Evolutionary conservation across 2,329 filamentous ascomycete species (phyloP), one percentile per base, ranked within the genome.

Genomic region (Paraphaeosphaeria minitans): DNA sequence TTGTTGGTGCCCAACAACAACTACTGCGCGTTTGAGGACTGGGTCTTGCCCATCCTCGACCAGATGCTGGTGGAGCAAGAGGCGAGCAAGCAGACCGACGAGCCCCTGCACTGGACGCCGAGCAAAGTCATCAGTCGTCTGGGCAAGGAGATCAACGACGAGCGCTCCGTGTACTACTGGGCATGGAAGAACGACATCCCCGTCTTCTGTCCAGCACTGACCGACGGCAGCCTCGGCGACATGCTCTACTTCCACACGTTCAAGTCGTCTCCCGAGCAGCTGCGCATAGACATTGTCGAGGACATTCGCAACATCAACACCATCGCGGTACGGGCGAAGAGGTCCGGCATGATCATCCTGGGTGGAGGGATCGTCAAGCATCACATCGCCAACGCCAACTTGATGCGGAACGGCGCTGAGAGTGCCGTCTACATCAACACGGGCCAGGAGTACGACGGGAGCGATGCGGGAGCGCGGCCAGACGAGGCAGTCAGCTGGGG

Each of bases 211-310:
- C 95, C 95, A 0, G 95, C 95, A 6, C 81, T 99, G 68, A 99
- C 95, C 0, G 95, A 99, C 72, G 95, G 95, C 19, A 96, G 92
- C 68, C 80, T 99, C 21, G 95, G 95, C 5, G 95, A 99, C 77
- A 99, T 99, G 95, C 83, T 99, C 42, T 98, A 97, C 79, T 98
- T 99, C 77, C 94, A 99, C 80, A 96, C 93, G 0, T 99, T 93
- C 85, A 95, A 94, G 76, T 80, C 91, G 0, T 93, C 91, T 1
- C 94, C 94, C 3, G 80, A 82, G 60, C 90, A 94, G 76, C 83
- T 99, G 43, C 87, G 89, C 57, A 87, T 97, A 60, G 95, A 98
- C 75, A 92, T 98, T 58, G 92, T 97, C 22, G 91, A 96, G 71
- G 95, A 99, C 71, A 95, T 99, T 61, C 88, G 95, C 21, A 88